phyloP scores from a whole-genome alignment of 1,284 basidiomycete species.

The Meira nashicola region DNA sequence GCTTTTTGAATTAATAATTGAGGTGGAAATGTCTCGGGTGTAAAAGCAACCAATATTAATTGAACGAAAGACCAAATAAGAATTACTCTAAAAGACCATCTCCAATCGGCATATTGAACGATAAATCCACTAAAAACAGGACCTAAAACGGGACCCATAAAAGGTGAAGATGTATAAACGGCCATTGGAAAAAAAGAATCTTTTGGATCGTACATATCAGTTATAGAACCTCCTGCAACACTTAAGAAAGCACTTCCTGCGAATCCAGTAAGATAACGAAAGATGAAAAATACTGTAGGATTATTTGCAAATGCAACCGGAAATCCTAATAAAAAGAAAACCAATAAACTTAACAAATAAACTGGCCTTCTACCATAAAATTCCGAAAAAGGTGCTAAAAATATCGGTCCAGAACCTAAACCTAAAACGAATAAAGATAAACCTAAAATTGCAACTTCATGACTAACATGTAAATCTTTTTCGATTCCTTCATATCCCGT shows the following conservation, averaged over 20 bases:
- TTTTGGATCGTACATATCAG: slow-evolving; percentile 65
- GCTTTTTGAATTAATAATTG: slow-evolving; percentile 63
- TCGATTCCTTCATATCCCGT: slow-evolving; percentile 60
- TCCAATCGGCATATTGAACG: slow-evolving; percentile 60
- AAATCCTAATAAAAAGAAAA: slow-evolving; percentile 58
- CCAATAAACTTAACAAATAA: slow-evolving; percentile 33
- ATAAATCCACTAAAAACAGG: slow-evolving; percentile 55
- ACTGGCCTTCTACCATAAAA: slow-evolving; percentile 56
- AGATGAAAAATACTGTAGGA: slow-evolving; percentile 61
- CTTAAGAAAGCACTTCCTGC: slow-evolving; percentile 68
- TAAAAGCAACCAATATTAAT: slow-evolving; percentile 8
- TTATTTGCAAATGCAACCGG: slow-evolving; percentile 67
- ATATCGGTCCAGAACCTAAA: slow-evolving; percentile 42
- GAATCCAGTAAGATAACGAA: slow-evolving; percentile 65
- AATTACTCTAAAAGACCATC: slow-evolving; percentile 71
- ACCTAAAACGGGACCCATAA: slow-evolving; percentile 48
- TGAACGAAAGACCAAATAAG: slow-evolving; percentile 54
- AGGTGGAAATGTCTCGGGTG: slow-evolving; percentile 68
- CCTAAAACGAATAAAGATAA: slow-evolving; percentile 66
- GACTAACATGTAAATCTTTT: slow-evolving; percentile 61
- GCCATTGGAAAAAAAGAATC: slow-evolving; percentile 74
- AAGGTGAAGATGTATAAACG: slow-evolving; percentile 66
- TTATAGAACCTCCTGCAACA: slow-evolving; percentile 71
- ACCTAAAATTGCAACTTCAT: slow-evolving; percentile 67
- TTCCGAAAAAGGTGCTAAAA: slow-evolving; percentile 52